Percentiles rank a stretch among this genome's conserved stretches.
phyloP scores from a whole-genome alignment of 1,284 basidiomycete genomes.

The Trametes versicolor region DNA sequence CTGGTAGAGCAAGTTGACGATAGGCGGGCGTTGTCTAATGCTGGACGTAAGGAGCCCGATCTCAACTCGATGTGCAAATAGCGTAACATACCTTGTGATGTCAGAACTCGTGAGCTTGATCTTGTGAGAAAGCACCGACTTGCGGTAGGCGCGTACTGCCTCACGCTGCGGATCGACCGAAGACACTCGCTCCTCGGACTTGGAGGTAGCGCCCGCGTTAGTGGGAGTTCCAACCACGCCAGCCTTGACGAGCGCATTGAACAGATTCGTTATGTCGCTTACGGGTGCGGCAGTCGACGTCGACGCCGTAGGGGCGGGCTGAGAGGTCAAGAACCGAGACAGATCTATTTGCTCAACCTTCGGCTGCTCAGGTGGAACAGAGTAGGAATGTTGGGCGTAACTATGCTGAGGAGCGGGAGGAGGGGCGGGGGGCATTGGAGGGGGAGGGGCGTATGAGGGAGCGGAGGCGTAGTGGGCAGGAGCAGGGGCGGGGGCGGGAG shows the following conservation, averaged over 20 bases:
- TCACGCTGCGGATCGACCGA: constrained; percentile 58
- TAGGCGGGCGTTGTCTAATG: constrained; percentile 67
- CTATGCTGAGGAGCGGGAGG: constrained; percentile 31
- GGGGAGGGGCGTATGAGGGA: constrained; percentile 41
- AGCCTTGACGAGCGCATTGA: constrained; percentile 75
- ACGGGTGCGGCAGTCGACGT: constrained; percentile 43
- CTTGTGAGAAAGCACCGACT: constrained; percentile 73
- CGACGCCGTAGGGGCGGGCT: constrained; percentile 37
- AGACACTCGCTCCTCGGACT: constrained; percentile 48
- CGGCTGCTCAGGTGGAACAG: constrained; percentile 26
- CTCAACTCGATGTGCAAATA: not conserved
- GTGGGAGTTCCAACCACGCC: constrained; percentile 73
- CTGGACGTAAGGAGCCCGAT: constrained; percentile 20
- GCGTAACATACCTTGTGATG: constrained; percentile 69
- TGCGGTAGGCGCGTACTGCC: constrained; percentile 70
- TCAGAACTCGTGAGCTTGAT: constrained; percentile 78
- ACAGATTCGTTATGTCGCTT: constrained; percentile 64
- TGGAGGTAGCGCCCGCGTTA: constrained; percentile 55
- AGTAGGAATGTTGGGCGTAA: constrained; percentile 45
- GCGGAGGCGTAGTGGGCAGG: constrained; percentile 23
- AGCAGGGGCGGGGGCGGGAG: constrained; percentile 23
- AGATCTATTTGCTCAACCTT: constrained; percentile 46
- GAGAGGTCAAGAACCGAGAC: constrained; percentile 34
- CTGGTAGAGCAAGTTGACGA: constrained; percentile 77
- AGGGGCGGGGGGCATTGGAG: constrained; percentile 23